Base-by-base conservation (phyloP, 345 rosid species). In the Hibiscus tridactylites region DNA sequence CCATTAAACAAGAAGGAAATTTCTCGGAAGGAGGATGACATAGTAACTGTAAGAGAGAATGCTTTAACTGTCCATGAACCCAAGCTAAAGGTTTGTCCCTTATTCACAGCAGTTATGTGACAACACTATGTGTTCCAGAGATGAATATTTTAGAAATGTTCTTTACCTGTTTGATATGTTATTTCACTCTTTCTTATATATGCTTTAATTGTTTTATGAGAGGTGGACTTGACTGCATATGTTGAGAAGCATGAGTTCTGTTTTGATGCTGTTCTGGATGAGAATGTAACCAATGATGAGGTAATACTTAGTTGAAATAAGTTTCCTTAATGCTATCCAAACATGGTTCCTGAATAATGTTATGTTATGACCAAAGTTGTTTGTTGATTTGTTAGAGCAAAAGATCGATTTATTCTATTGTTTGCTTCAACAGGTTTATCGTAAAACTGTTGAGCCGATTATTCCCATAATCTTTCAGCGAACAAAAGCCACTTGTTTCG, bases 171-270 rank as follows among this genome's bases (percentile, higher is more conserved):
- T 16, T 67, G 33, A 59, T 21, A 31, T 42, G 11, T 67, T 6
- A 26, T 24, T 39, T 71, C 24, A 53, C 16, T 19, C 42, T 75
- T 61, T 70, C 24, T 42, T 57, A 39, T 67, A 19, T 16, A 4
- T 28, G 42, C 15, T 79, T 76, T 35, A 16, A 15, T 71, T 83
- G 77, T 83, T 70, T 73, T 75, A 53, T 81, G 81, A 76, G 81
- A 95, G 99, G 99, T 95, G 84, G 99, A 95, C 82, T 87, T 95
- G 87, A 95, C 99, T 16, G 98, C 99, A 21, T 95, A 90, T 78
- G 84, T 87, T 73, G 99, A 95, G 84, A 95, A 89, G 84, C 99
- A 95, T 66, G 99, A 95, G 77, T 95, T 95, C 80, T 92, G 97
- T 76, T 95, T 95, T 75, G 99, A 95, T 86, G 99, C 97, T 75